phyloP scores from a whole-genome alignment of 1,284 basidiomycete genomes.

The Cryptococcus amylolentus region DNA sequence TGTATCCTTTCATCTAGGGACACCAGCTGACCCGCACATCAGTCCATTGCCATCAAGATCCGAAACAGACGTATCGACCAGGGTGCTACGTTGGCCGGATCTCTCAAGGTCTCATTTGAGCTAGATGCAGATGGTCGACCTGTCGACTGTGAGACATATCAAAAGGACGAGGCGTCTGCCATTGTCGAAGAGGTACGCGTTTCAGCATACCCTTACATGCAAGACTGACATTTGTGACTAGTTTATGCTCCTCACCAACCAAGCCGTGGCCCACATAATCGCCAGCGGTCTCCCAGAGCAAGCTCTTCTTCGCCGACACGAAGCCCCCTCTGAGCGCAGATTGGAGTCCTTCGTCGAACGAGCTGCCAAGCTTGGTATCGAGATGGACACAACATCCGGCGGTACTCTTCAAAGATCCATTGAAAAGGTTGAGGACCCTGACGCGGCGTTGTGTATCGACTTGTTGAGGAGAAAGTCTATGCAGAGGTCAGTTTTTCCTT shows the following conservation, averaged over 20 bases:
- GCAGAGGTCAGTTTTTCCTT: conserved; percentile 40
- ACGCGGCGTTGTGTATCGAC: conserved; percentile 70
- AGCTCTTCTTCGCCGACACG: conserved; percentile 88
- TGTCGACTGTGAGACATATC: conserved; percentile 67
- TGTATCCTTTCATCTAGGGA: neutral
- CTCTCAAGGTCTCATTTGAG: conserved; percentile 69
- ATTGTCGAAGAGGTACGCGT: conserved; percentile 79
- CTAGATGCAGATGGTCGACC: conserved; percentile 82
- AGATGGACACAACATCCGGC: conserved; percentile 74
- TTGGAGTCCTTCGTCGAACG: conserved; percentile 75
- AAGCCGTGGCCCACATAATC: conserved; percentile 84
- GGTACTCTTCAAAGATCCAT: conserved; percentile 82
- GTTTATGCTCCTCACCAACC: conserved; percentile 94
- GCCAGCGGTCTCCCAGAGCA: conserved; percentile 92
- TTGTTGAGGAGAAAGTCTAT: conserved; percentile 84
- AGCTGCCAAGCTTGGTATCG: conserved; percentile 76
- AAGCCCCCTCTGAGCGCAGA: conserved; percentile 84
- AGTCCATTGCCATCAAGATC: conserved; percentile 60
- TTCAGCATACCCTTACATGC: neutral
- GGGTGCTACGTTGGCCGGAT: conserved; percentile 74
- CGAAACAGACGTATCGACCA: conserved; percentile 70
- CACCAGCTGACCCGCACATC: neutral
- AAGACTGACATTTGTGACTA: conserved; percentile 40
- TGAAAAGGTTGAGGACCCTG: conserved; percentile 65
- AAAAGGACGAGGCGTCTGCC: conserved; percentile 68